phyloP scores from a whole-genome alignment of 441 rosid species.

The Aquilaria agallochum region DNA sequence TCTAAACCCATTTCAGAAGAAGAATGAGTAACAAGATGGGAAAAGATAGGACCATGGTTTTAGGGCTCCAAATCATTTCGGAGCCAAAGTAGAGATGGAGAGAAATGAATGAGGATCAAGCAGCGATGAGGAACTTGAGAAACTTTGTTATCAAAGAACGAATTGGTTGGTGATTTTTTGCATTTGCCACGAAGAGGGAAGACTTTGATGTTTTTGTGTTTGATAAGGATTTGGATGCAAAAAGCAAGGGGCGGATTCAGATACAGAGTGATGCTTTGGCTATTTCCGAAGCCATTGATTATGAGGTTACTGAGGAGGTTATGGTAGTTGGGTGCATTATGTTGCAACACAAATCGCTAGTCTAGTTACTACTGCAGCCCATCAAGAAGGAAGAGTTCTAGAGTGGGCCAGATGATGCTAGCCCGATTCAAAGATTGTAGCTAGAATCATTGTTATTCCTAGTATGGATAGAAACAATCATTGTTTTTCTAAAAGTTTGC shows the following conservation, averaged over 20 bases:
- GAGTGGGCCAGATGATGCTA: too few relatives aligned
- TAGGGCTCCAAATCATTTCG: slow-evolving; percentile 19
- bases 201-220: slow-evolving; percentile 86
- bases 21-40: slow-evolving; percentile 17
- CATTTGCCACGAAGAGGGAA: slow-evolving; percentile 79
- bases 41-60: slow-evolving; percentile 37
- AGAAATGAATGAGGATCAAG: slow-evolving; percentile 17
- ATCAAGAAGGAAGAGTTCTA: too few relatives aligned
- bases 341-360: too few relatives aligned
- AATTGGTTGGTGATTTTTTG: slow-evolving; percentile 81
- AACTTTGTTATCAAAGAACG: slow-evolving; percentile 86
- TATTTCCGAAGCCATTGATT: slow-evolving; percentile 87
- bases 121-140: slow-evolving; percentile 38
- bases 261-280: slow-evolving; percentile 91
- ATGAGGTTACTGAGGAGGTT: slow-evolving; percentile 73
- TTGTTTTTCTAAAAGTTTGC: too few relatives aligned
- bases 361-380: too few relatives aligned
- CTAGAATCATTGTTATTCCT: too few relatives aligned
- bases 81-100: slow-evolving; percentile 3
- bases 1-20: slow-evolving; percentile 22
- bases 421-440: too few relatives aligned
- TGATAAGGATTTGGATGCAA: slow-evolving; percentile 81
- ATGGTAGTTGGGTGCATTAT: slow-evolving; percentile 70
- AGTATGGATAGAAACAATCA: too few relatives aligned
- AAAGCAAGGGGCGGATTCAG: slow-evolving; percentile 91